These are phyloP conservation scores for Penium margaritaceum DNA, from an alignment of 139 green algal species.

Conservation along the genomic window DNA sequence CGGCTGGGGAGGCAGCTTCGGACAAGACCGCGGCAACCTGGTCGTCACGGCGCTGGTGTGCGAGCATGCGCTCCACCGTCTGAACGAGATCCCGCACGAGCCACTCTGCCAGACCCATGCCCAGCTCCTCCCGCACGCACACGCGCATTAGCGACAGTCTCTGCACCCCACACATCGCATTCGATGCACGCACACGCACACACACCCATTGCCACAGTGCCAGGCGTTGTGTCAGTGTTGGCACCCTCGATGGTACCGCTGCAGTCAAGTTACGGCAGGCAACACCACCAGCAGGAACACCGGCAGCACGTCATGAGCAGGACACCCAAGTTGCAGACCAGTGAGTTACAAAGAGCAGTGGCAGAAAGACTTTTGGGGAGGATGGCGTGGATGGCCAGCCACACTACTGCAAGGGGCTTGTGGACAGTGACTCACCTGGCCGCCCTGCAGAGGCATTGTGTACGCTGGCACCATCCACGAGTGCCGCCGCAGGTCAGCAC, in stretches of 20 bases:
- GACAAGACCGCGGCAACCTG: too few species aligned
- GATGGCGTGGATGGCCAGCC: not conserved
- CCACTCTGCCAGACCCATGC: constrained; percentile 25
- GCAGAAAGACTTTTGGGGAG: not conserved
- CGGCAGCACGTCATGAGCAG: not conserved
- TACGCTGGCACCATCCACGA: constrained; percentile 48
- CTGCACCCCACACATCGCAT: too few species aligned
- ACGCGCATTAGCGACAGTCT: constrained; percentile 23
- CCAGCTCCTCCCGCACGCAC: constrained; percentile 28
- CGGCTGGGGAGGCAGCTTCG: too few species aligned
- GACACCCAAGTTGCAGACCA: not conserved
- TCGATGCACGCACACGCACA: too few species aligned
- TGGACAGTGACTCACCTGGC: not conserved
- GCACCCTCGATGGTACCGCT: too few species aligned
- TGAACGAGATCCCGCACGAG: constrained; percentile 17
- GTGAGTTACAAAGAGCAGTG: not conserved
- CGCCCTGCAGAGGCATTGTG: constrained; percentile 18
- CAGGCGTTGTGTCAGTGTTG: not conserved
- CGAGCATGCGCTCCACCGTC: not conserved
- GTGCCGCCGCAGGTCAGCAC: constrained; percentile 34
- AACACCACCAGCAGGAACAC: not conserved
- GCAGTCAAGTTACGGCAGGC: not conserved
- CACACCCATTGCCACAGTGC: too few species aligned
- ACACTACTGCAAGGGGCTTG: not conserved
- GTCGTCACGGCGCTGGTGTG: too few species aligned